Conservation (phyloP, 148 eudicot species). For the Spergularia marina region DNA sequence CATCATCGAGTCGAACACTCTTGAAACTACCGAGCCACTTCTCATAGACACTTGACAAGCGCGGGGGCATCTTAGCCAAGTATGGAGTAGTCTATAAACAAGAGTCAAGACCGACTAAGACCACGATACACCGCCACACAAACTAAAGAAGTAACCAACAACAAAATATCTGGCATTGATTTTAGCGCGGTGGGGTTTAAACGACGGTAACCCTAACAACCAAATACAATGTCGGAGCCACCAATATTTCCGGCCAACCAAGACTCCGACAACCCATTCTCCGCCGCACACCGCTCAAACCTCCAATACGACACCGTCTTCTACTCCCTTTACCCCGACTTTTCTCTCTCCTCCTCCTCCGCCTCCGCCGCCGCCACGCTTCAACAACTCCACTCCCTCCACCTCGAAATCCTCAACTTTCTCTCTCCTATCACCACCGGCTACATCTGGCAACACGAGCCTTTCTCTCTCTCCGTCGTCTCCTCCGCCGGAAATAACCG, state of each 20-base stretch:
- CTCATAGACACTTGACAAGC: too few relatives aligned
- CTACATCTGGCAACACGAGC: slow-evolving; percentile 79
- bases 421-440: slow-evolving; percentile 54
- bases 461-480: slow-evolving; percentile 57
- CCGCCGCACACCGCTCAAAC: slow-evolving; percentile 33
- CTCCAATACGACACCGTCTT: slow-evolving; percentile 72
- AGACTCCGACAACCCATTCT: slow-evolving; percentile 39
- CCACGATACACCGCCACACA: too few relatives aligned
- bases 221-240: slow-evolving; percentile 15
- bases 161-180: too few relatives aligned
- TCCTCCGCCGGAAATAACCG: slow-evolving; percentile 4
- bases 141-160: too few relatives aligned
- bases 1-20: too few relatives aligned
- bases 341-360: slow-evolving; percentile 30
- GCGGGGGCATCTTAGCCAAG: too few relatives aligned
- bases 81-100: too few relatives aligned
- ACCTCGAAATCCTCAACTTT: slow-evolving; percentile 56
- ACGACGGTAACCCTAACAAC: too few relatives aligned
- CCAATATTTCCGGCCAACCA: background rate
- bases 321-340: slow-evolving; percentile 73
- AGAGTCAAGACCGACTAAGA: too few relatives aligned
- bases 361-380: background rate
- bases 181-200: too few relatives aligned
- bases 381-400: slow-evolving; percentile 56
- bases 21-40: too few relatives aligned